phyloP scores from a whole-genome alignment of 2,329 filamentous ascomycete species.

The Trichoderma sp. region DNA sequence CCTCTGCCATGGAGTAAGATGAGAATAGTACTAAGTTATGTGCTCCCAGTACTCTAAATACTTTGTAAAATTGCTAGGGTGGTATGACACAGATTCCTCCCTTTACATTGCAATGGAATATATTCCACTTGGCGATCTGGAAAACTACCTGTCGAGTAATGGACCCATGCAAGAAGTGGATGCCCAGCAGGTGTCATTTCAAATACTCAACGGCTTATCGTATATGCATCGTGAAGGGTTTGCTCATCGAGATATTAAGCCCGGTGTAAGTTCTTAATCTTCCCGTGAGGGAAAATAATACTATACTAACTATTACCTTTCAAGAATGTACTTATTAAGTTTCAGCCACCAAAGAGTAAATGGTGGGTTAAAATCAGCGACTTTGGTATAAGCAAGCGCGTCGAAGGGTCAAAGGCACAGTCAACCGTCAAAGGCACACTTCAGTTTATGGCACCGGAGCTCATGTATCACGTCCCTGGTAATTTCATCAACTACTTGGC shows the following conservation, averaged over 20 bases:
- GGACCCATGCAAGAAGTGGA: constrained; percentile 31
- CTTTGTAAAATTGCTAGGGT: constrained; percentile 36
- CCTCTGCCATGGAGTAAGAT: no score
- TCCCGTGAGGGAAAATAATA: no score
- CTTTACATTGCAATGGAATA: constrained; percentile 37
- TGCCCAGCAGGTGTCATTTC: constrained; percentile 30
- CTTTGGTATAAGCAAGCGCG: constrained; percentile 35
- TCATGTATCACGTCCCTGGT: constrained; percentile 9
- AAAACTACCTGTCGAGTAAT: constrained; percentile 27
- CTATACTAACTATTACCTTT: not conserved
- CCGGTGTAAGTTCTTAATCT: constrained; percentile 30
- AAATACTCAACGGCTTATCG: constrained; percentile 32
- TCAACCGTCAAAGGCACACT: constrained; percentile 28
- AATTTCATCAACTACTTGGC: constrained; percentile 20
- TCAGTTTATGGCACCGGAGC: constrained; percentile 32
- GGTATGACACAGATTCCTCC: constrained; percentile 30
- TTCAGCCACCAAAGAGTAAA: not conserved
- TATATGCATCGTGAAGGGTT: constrained; percentile 34
- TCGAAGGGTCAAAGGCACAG: not conserved
- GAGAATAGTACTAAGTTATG: no score
- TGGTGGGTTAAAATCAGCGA: constrained; percentile 36
- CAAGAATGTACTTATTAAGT: not conserved
- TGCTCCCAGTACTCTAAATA: constrained; percentile 31
- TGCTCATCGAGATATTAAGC: constrained; percentile 36
- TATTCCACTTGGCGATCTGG: constrained; percentile 33